These are phyloP conservation scores for Fusarium napiforme DNA, from an alignment of 2,329 filamentous ascomycete species.

Conservation along the genomic window DNA sequence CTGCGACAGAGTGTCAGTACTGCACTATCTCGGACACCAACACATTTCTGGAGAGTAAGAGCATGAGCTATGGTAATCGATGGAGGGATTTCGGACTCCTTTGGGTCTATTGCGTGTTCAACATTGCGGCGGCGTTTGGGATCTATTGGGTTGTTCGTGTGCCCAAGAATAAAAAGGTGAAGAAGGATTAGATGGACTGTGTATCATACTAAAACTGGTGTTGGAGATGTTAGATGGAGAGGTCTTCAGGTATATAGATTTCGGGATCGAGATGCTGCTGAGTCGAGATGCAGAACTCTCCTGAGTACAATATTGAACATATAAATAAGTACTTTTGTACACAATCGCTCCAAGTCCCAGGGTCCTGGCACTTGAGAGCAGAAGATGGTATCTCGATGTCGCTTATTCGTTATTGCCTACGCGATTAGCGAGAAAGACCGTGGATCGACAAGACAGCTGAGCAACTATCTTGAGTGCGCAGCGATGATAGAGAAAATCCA, in stretches of 20 bases:
- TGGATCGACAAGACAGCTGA: no score
- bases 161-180: constrained; percentile 44
- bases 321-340: not conserved
- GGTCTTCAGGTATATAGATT: not conserved
- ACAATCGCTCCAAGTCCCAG: not conserved
- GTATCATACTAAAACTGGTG: not conserved
- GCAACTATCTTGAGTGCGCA: accelerated
- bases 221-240: not conserved
- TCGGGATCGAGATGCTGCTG: not conserved
- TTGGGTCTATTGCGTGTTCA: constrained; percentile 64
- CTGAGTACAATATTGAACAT: not conserved
- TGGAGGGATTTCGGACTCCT: constrained; percentile 69
- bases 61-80: constrained; percentile 59
- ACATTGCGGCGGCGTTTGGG: constrained; percentile 59
- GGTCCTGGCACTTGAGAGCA: not conserved
- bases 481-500: accelerated
- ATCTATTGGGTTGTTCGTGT: constrained; percentile 60
- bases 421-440: accelerated
- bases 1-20: constrained; percentile 56
- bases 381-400: accelerated
- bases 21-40: constrained; percentile 55
- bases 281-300: not conserved
- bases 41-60: constrained; percentile 52
- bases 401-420: accelerated
- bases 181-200: constrained; percentile 15